Percentiles rank a stretch among this genome's conserved stretches.
Evolutionary conservation across 441 rosid species (phyloP).

Genomic region (Croton laevigatus): DNA sequence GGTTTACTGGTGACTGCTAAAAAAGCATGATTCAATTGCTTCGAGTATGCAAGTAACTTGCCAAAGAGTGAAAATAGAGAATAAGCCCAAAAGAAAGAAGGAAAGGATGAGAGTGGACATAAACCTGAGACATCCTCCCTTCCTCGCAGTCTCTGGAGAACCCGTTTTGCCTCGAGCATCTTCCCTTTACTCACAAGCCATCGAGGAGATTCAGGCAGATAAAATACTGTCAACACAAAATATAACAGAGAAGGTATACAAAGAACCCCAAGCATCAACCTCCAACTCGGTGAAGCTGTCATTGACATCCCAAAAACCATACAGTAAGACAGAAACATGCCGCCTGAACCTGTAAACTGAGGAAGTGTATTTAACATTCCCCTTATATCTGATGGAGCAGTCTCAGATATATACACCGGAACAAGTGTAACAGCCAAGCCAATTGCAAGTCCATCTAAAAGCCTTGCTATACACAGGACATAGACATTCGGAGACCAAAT

Average conservation of each 20-base stretch:
- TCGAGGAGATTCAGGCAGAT: conserved; percentile 89
- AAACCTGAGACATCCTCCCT: conserved; percentile 86
- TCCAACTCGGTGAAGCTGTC: conserved; percentile 68
- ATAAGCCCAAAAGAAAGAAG: not conserved
- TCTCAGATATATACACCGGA: conserved; percentile 87
- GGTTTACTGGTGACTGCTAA: not conserved
- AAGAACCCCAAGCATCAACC: conserved; percentile 86
- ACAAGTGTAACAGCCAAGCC: conserved; percentile 78
- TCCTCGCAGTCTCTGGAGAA: conserved; percentile 72
- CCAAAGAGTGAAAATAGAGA: not conserved
- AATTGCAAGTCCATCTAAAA: conserved; percentile 78
- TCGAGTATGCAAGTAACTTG: not conserved
- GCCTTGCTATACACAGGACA: conserved; percentile 64
- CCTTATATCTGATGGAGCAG: conserved; percentile 86
- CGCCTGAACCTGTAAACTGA: conserved; percentile 79
- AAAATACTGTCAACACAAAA: conserved; percentile 52
- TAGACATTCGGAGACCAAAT: conserved; percentile 85
- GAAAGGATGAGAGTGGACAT: not conserved
- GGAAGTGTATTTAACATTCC: conserved; percentile 83
- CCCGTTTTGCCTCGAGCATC: conserved; percentile 74
- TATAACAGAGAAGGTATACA: conserved; percentile 60
- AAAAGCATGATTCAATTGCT: not conserved
- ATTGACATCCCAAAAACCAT: conserved; percentile 85
- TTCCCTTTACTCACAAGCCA: conserved; percentile 96
- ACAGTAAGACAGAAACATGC: conserved; percentile 82